Percentiles rank a stretch among this genome's conserved stretches.
Evolutionary conservation across 1,139 yeast genomes (phyloP).

Genomic region (Protomyces pachydermus): DNA sequence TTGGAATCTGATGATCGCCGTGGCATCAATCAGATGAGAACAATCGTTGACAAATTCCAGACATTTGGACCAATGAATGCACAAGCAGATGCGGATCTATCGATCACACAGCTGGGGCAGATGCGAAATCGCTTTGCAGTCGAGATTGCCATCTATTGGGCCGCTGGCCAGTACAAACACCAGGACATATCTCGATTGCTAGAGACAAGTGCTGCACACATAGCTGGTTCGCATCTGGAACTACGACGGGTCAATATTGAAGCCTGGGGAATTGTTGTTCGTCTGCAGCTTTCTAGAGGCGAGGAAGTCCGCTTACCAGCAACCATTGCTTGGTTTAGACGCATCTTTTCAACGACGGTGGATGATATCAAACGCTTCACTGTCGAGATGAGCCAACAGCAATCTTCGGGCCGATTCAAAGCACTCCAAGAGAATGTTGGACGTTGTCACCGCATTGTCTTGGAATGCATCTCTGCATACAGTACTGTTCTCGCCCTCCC

Average conservation of each 20-base stretch:
- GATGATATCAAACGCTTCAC: slow-evolving; percentile 17
- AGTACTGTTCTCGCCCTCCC: not conserved
- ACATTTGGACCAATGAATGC: slow-evolving; percentile 10
- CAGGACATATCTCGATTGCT: slow-evolving; percentile 7
- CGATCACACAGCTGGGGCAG: not conserved
- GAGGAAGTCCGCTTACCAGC: slow-evolving; percentile 2
- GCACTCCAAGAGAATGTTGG: slow-evolving; percentile 6
- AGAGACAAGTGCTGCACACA: slow-evolving; percentile 2
- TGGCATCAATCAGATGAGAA: not conserved
- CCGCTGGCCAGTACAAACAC: slow-evolving; percentile 19
- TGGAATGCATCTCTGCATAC: not conserved
- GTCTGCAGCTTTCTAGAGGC: not conserved
- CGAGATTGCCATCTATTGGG: slow-evolving; percentile 21
- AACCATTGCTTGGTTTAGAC: slow-evolving; percentile 2
- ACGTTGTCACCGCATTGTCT: not conserved
- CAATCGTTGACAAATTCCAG: slow-evolving; percentile 16
- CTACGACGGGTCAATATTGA: slow-evolving; percentile 5
- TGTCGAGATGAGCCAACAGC: not conserved
- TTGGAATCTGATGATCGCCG: not conserved
- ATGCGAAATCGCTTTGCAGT: slow-evolving; percentile 18
- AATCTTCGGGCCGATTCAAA: not conserved
- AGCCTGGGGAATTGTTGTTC: slow-evolving; percentile 11
- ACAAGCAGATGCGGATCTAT: slow-evolving; percentile 2
- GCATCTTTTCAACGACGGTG: slow-evolving; percentile 4
- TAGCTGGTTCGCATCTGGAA: slow-evolving; percentile 13